Evolutionary conservation across 164 flowering plant species (phyloP).

Genomic region (Warburgia ugandensis): DNA sequence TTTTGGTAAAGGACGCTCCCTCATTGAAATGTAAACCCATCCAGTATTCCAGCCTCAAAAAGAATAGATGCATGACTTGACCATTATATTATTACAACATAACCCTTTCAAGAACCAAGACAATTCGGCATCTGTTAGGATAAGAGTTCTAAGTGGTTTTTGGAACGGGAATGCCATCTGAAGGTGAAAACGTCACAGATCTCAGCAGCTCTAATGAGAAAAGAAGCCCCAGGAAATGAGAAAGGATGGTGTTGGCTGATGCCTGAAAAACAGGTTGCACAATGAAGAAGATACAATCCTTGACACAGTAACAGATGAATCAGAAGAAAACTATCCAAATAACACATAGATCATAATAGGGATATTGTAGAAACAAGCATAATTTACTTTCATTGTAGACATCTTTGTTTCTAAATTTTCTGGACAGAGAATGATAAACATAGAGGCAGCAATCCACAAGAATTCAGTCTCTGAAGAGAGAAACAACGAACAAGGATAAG

Average conservation of each 20-base stretch:
- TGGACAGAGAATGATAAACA: not conserved
- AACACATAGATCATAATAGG: not conserved
- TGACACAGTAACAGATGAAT: not conserved
- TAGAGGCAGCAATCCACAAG: not conserved
- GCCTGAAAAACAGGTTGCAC: constrained; percentile 75
- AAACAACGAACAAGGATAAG: too few relatives aligned
- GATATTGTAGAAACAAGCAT: not conserved
- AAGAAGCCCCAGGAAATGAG: constrained; percentile 89
- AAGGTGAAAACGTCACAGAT: constrained; percentile 69
- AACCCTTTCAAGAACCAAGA: not conserved
- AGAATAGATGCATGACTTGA: too few relatives aligned
- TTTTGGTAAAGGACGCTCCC: too few relatives aligned
- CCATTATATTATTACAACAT: too few relatives aligned
- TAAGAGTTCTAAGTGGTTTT: constrained; percentile 35
- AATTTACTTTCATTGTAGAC: not conserved
- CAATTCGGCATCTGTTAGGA: not conserved
- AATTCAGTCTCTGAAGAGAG: too few relatives aligned
- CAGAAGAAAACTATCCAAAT: not conserved
- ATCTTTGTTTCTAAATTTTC: not conserved
- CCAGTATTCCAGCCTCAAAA: too few relatives aligned
- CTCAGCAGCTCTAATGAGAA: constrained; percentile 90
- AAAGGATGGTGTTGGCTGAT: constrained; percentile 85
- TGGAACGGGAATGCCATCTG: constrained; percentile 48
- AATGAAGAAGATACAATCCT: not conserved
- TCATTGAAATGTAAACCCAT: too few relatives aligned